Conservation (phyloP, 1,139 yeast genomes). For the Nakaseomyces bracarensis region DNA sequence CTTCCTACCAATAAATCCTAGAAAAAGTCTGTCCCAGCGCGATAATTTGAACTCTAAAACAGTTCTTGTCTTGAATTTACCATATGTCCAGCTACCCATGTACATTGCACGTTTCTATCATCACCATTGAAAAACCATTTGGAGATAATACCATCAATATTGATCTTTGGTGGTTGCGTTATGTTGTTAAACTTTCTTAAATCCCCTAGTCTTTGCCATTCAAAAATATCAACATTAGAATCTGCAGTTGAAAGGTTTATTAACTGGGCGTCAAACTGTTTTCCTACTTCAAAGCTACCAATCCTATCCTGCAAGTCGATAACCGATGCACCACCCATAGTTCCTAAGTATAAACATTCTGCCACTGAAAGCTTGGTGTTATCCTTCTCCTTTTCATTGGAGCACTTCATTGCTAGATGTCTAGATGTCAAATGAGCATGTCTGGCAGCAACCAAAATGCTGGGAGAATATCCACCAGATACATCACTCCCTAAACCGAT, state of each 20-base stretch:
- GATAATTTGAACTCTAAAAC: no score
- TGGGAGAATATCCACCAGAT: conserved; percentile 84
- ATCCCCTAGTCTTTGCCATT: conserved; percentile 46
- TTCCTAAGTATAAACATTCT: conserved; percentile 75
- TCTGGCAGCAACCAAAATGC: conserved; percentile 66
- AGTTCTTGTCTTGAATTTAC: conserved; percentile 17
- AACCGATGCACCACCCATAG: conserved; percentile 84
- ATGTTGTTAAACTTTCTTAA: background rate
- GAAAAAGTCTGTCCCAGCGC: no score
- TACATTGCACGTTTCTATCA: conserved; percentile 72
- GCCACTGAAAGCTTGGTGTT: conserved; percentile 49
- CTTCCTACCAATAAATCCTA: no score
- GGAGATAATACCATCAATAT: conserved; percentile 49
- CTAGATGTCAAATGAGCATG: conserved; percentile 79
- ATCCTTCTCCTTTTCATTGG: conserved; percentile 31
- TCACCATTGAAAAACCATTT: conserved; percentile 97
- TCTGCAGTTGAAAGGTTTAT: conserved; percentile 47
- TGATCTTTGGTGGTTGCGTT: conserved; percentile 11
- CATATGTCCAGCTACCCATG: conserved; percentile 72
- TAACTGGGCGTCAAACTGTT: conserved; percentile 76
- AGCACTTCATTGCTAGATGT: conserved; percentile 59
- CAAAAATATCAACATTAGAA: conserved; percentile 66
- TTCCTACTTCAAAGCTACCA: conserved; percentile 71
- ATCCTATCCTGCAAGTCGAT: conserved; percentile 48
- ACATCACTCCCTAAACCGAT: conserved; percentile 88